A percentile compares a stretch with the other conserved stretches of the same genome.
Conservation (phyloP, 148 eudicot genomes). For the Rhododendron molle region DNA sequence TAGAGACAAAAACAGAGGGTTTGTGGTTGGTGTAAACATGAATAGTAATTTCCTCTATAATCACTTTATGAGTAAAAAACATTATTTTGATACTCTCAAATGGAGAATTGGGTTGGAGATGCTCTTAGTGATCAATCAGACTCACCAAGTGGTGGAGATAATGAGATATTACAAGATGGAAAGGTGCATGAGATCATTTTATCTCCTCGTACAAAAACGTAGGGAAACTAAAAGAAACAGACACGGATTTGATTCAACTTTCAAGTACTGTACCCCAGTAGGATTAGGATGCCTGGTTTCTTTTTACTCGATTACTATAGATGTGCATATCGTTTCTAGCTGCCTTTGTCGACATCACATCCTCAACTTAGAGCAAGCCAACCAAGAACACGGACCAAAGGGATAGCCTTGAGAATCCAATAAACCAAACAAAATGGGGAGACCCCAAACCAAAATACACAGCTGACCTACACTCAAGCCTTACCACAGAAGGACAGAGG, state of each 20-base stretch:
- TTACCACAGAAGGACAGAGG: neutral
- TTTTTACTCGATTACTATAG: neutral
- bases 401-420: neutral
- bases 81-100: too few species aligned
- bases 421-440: neutral
- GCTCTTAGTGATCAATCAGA: neutral
- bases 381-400: neutral
- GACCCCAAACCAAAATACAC: neutral
- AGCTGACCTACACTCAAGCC: neutral
- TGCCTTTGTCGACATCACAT: neutral
- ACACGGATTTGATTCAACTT: neutral
- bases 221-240: neutral
- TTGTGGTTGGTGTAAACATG: too few species aligned
- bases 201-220: neutral
- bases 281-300: neutral
- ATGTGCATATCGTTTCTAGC: neutral
- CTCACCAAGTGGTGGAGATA: neutral
- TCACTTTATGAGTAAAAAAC: too few species aligned
- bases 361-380: neutral
- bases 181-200: neutral
- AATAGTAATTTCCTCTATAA: too few species aligned
- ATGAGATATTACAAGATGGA: neutral
- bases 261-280: neutral
- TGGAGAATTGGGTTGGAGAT: too few species aligned
- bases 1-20: too few species aligned